Evolutionary conservation across 73 alveolate genomes (phyloP).

Genomic region (Paramecium octaurelia): DNA sequence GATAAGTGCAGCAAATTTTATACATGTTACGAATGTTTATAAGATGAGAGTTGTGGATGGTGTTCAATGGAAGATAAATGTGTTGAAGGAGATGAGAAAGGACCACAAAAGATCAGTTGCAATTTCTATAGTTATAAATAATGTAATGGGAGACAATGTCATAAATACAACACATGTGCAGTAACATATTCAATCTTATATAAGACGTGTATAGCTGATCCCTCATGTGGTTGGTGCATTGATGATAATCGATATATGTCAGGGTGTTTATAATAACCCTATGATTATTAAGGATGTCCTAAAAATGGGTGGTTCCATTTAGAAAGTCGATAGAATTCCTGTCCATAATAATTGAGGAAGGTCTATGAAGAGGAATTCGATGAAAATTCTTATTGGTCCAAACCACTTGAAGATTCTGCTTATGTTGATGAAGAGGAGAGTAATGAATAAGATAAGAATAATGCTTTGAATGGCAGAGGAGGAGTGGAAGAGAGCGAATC

Average conservation of each 20-base stretch:
- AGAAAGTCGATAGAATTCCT: background rate
- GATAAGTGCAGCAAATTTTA: background rate
- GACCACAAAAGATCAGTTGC: background rate
- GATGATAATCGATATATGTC: background rate
- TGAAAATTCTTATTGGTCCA: constrained; percentile 22
- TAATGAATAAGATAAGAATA: background rate
- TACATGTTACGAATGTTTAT: constrained; percentile 9
- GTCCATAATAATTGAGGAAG: background rate
- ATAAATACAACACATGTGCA: constrained; percentile 34
- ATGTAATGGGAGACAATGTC: constrained; percentile 32
- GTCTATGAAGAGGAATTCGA: constrained; percentile 37
- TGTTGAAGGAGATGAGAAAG: constrained; percentile 22
- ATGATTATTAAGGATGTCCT: constrained; percentile 22
- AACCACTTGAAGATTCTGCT: background rate
- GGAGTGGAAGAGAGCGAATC: background rate
- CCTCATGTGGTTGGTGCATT: constrained; percentile 34
- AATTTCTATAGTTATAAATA: constrained; percentile 26
- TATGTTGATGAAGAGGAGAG: background rate
- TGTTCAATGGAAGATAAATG: constrained; percentile 50
- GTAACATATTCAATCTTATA: background rate
- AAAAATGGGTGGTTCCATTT: constrained; percentile 6
- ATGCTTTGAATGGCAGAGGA: background rate
- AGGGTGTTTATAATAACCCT: constrained; percentile 12
- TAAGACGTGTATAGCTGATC: background rate
- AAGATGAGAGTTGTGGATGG: constrained; percentile 39